phyloP scores from a whole-genome alignment of 2,329 filamentous ascomycete genomes.

The Colletotrichum gloeosporioides region DNA sequence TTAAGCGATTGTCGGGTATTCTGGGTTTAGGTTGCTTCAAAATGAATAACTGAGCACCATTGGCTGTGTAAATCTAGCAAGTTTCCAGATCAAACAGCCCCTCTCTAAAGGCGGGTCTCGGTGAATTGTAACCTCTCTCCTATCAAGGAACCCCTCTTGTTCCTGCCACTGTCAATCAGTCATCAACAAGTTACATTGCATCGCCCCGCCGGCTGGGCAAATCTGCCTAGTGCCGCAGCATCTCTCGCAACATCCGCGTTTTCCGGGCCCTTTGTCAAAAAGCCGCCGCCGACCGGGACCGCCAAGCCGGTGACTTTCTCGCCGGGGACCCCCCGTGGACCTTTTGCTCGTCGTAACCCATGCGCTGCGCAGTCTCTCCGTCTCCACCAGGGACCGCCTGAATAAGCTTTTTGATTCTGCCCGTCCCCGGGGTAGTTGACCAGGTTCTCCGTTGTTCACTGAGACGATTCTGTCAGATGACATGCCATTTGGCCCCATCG shows the following conservation, averaged over 20 bases:
- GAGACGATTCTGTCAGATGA: not conserved
- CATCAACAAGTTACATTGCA: not conserved
- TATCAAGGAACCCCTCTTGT: not conserved
- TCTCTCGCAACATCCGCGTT: not conserved
- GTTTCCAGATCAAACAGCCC: not conserved
- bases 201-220: not conserved
- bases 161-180: too few species aligned
- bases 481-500: not conserved
- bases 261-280: not conserved
- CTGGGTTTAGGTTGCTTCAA: not conserved
- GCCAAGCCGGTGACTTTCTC: not conserved
- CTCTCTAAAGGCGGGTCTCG: not conserved
- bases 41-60: not conserved
- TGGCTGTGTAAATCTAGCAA: not conserved
- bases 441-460: not conserved
- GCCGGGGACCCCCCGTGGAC: not conserved
- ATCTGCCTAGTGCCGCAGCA: not conserved
- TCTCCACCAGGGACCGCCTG: not conserved
- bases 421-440: not conserved
- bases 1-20: not conserved
- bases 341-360: not conserved
- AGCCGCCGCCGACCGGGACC: not conserved
- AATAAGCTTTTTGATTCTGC: not conserved
- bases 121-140: not conserved
- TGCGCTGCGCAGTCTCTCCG: not conserved